Evolutionary conservation across 2,329 filamentous ascomycete species (phyloP), one percentile per base, ranked within the genome.

Genomic region (Helotiales sp.): DNA sequence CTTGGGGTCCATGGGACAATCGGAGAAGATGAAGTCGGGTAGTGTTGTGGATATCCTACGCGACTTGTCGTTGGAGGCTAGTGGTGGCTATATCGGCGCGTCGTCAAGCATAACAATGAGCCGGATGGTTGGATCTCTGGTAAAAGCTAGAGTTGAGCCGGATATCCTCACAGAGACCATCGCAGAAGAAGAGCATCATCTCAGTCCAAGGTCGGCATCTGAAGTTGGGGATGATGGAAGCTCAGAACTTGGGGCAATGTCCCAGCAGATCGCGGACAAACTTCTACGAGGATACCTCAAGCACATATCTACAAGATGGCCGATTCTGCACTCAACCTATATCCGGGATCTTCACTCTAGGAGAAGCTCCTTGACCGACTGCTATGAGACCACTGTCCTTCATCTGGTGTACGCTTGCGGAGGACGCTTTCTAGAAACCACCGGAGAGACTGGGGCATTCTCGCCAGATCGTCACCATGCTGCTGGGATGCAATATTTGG

Each of bases 401-500:
- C 46, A 48, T 48, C 46, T 52, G 15, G 62, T 72, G 8, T 71
- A 72, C 52, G 69, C 71, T 15, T 69, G 66, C 29, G 68, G 65
- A 8, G 68, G 67, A 6, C 65, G 69, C 10, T 71, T 71, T 55
- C 58, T 72, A 3, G 65, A 70, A 47, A 68, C 64, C 1, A 69
- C 68, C 5, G 68, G 70, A 42, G 67, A 70, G 50, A 67, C 58
- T 1, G 68, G 68, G 30, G 60, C 58, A 1, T 68, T 72, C 9
- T 64, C 67, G 12, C 65, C 69, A 0, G 66, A 72, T 40, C n/a
- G 64, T 55, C 71, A 73, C 30, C 64, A 72, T 17, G 50, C 65
- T 1, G 67, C 70, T 1, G 72, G 70, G 4, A 64, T 72, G 15
- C 63, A 68, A 38, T 65, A 68, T 1, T 67, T 74, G 61, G 71